A percentile compares a stretch with the other conserved stretches of the same genome.
Conservation (phyloP, 805 yeast genomes). For the Babjeviella inositovora region DNA sequence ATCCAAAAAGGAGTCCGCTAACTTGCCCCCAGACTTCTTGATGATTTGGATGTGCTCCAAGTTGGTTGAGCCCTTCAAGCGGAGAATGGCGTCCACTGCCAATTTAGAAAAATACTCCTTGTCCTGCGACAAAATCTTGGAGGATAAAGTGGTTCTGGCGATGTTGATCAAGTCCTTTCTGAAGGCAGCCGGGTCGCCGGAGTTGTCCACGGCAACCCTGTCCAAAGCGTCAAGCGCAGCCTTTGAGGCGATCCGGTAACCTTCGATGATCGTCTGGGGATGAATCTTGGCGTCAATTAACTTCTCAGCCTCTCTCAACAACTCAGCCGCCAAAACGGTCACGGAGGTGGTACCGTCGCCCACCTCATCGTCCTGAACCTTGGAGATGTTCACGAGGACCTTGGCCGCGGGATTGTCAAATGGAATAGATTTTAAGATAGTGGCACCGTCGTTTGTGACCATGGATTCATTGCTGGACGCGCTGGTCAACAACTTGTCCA, state of each 20-base stretch:
- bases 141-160: constrained; percentile 86
- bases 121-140: constrained; percentile 91
- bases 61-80: constrained; percentile 77
- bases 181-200: constrained; percentile 37
- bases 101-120: constrained; percentile 76
- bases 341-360: constrained; percentile 99
- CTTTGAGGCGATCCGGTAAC: constrained; percentile 75
- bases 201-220: constrained; percentile 61
- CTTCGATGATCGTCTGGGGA: constrained; percentile 96
- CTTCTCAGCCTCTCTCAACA: constrained; percentile 87
- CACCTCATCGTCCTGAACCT: constrained; percentile 96
- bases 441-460: constrained; percentile 97
- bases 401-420: constrained; percentile 96
- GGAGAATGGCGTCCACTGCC: constrained; percentile 87
- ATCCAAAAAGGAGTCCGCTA: constrained; percentile 84
- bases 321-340: constrained; percentile 79
- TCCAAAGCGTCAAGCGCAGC: constrained; percentile 80
- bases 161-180: constrained; percentile 69
- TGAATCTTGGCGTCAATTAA: constrained; percentile 86
- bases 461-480: constrained; percentile 64
- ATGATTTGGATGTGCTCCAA: constrained; percentile 87
- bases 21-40: constrained; percentile 84
- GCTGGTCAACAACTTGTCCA: constrained; percentile 89
- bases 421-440: constrained; percentile 86
- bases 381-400: constrained; percentile 83